These are phyloP conservation scores for Biscogniauxia mediterranea DNA, from an alignment of 2,329 filamentous ascomycete genomes.

Conservation along the genomic window DNA sequence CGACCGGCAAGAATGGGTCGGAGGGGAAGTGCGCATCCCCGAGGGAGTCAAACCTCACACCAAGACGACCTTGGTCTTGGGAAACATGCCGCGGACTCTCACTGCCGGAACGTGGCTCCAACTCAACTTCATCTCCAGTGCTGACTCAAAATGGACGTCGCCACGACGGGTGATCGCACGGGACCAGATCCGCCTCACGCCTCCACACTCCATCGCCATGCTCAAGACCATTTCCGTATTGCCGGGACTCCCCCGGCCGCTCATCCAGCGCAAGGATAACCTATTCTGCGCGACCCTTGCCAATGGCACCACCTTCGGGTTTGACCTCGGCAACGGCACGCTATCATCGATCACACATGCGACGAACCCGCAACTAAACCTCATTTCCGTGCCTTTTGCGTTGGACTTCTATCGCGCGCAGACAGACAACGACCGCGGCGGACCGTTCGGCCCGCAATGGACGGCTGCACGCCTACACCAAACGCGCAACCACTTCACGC, in stretches of 20 bases:
- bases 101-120: constrained; percentile 45
- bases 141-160: constrained; percentile 49
- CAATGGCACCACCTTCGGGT: constrained; percentile 40
- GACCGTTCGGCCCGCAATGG: constrained; percentile 58
- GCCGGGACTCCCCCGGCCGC: constrained; percentile 8
- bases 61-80: constrained; percentile 35
- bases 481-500: constrained; percentile 42
- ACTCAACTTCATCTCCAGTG: constrained; percentile 44
- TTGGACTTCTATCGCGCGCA: constrained; percentile 63
- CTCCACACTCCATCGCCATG: constrained; percentile 30
- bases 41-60: constrained; percentile 44
- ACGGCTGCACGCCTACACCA: constrained; percentile 45
- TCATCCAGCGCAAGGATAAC: constrained; percentile 26
- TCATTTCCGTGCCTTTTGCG: constrained; percentile 44
- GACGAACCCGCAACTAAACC: constrained; percentile 30
- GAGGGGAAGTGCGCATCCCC: constrained; percentile 41
- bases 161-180: constrained; percentile 52
- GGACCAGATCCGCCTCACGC: constrained; percentile 43
- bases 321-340: constrained; percentile 43
- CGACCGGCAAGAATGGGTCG: constrained; percentile 37
- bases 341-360: constrained; percentile 42
- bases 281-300: constrained; percentile 36
- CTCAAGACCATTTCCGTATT: constrained; percentile 22
- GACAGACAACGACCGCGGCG: constrained; percentile 63
- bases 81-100: constrained; percentile 29